Evolutionary conservation across 306 rosid species (phyloP).

Genomic region (Abrus pulchellus): DNA sequence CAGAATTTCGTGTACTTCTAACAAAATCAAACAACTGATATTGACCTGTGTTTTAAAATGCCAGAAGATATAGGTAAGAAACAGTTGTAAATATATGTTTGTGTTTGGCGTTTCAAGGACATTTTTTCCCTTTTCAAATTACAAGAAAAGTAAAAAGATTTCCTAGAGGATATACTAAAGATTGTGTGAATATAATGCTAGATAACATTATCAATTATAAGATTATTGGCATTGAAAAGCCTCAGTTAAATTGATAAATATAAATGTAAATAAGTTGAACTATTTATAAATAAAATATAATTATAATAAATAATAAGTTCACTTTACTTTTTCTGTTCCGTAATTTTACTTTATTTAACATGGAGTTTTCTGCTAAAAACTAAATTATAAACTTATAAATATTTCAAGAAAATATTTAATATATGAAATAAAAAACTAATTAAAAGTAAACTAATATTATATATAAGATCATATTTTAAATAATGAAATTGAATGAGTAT

Average conservation of each 20-base stretch:
- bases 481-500: too few relatives aligned
- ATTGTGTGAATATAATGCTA: not conserved
- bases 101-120: constrained; percentile 1
- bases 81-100: not conserved
- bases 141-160: not conserved
- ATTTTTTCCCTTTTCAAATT: not conserved
- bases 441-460: too few relatives aligned
- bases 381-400: not conserved
- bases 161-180: not conserved
- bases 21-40: constrained; percentile 35
- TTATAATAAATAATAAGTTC: not conserved
- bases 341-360: too few relatives aligned
- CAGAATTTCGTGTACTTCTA: constrained; percentile 14
- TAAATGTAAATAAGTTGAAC: not conserved
- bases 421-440: too few relatives aligned
- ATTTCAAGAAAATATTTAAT: too few relatives aligned
- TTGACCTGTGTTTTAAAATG: constrained; percentile 1
- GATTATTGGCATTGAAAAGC: not conserved
- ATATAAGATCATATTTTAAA: too few relatives aligned
- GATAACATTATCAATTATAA: not conserved
- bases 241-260: not conserved
- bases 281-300: not conserved
- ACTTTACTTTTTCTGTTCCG: not conserved
- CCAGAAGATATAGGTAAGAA: not conserved
- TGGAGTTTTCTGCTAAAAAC: not conserved